Evolutionary conservation across 2,329 filamentous ascomycete species (phyloP), one percentile per base, ranked within the genome.

Genomic region (Xylariaceae sp.): DNA sequence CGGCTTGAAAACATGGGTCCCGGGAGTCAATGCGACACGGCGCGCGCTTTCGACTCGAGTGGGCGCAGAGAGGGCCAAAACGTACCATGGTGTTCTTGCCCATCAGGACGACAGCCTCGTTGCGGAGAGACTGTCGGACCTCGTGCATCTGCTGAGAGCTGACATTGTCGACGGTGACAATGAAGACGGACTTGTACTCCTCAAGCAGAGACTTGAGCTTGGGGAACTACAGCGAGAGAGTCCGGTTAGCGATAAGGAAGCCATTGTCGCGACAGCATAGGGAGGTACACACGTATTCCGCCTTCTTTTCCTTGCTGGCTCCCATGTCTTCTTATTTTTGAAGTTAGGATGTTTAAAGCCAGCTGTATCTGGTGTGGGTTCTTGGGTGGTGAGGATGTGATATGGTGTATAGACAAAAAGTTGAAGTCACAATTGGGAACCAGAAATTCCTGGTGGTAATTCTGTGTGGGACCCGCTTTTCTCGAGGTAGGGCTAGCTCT

Each of bases 61-160:
- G n/a, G 47, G 47, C 3, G 4, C 13, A 17, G n/a, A 8, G 13
- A 48, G 17, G 37, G 15, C 13, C 47, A 4, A 7, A 23, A 60
- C 60, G 57, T 64, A 71, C 93, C 94, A 99, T 99, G 80, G 94
- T 99, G 88, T 99, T 99, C 89, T 97, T 97, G 78, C 93, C 94
- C 94, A 97, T 97, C 82, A 99, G 85, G 73, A 99, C 92, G 72
- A 97, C 89, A 80, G 86, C 92, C 80, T 96, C 82, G 66, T 88
- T 88, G 78, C 94, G 92, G 78, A 99, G 89, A 74, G 90, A 81
- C 74, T 88, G 82, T 78, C 94, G 90, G 80, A 99, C 97, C 87
- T 99, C 94, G 90, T 99, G 94, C 95, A 99, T 99, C 88, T 99
- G 95, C 88, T 99, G 94, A 72, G 94, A 99, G 80, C 88, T 91